Evolutionary conservation across 2,329 filamentous ascomycete species (phyloP).

Genomic region (Microcyclospora pomicola): DNA sequence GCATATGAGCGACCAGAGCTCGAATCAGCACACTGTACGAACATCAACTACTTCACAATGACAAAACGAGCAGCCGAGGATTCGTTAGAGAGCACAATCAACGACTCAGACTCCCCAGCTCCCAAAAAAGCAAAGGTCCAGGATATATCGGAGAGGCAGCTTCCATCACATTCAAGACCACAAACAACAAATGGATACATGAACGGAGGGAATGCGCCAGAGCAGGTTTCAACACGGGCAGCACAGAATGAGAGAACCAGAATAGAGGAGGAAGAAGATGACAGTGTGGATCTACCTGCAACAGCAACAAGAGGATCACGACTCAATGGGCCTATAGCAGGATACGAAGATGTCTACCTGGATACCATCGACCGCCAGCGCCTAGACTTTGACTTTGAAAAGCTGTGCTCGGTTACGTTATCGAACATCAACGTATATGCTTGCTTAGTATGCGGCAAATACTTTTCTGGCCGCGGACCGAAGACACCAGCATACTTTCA

Average conservation of each 20-base stretch:
- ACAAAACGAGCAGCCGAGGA: conserved; percentile 35
- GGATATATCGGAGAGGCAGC: conserved; percentile 24
- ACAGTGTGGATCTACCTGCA: conserved; percentile 11
- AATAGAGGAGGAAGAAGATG: conserved; percentile 24
- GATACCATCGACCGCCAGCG: conserved; percentile 90
- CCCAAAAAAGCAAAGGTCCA: conserved; percentile 35
- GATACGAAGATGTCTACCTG: conserved; percentile 91
- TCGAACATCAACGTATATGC: conserved; percentile 99
- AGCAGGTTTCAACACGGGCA: conserved; percentile 25
- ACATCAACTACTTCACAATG: conserved; percentile 18
- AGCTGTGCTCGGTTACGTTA: conserved; percentile 87
- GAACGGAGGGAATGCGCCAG: conserved; percentile 8
- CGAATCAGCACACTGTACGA: no score
- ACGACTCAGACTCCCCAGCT: conserved; percentile 28
- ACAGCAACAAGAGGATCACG: conserved; percentile 39
- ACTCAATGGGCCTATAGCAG: conserved; percentile 66
- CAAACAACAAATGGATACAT: conserved; percentile 13
- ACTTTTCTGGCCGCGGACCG: conserved; percentile 84
- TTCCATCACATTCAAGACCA: conserved; percentile 13
- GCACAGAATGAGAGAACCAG: conserved; percentile 20
- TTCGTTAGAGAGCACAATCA: conserved; percentile 28
- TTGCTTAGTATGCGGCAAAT: conserved; percentile 93
- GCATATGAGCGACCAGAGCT: no score
- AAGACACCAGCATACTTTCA: conserved; percentile 98
- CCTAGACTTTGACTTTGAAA: conserved; percentile 97